Evolutionary conservation across 805 yeast genomes (phyloP).

Genomic region (Teunomyces aglyptinius): DNA sequence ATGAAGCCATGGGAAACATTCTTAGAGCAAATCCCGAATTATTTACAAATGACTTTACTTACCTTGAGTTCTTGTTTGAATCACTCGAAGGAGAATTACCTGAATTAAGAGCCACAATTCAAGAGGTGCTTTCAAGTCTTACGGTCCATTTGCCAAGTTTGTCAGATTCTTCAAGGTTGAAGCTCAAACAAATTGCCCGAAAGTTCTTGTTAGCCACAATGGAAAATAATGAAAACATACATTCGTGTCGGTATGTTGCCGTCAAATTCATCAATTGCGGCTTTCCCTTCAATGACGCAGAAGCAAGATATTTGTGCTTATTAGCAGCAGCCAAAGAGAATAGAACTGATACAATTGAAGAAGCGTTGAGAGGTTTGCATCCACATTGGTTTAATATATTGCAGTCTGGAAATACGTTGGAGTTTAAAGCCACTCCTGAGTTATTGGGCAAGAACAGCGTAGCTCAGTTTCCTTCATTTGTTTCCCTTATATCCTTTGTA

Average conservation of each 20-base stretch:
- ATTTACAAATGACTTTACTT: constrained; percentile 46
- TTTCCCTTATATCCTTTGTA: constrained; percentile 30
- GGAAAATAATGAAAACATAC: constrained; percentile 23
- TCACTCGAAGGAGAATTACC: constrained; percentile 62
- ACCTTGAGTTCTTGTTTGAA: constrained; percentile 65
- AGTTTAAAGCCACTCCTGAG: constrained; percentile 44
- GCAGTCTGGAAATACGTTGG: constrained; percentile 42
- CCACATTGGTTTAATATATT: constrained; percentile 74
- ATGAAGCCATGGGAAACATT: constrained; percentile 75
- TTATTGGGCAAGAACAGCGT: constrained; percentile 40
- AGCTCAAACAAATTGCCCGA: constrained; percentile 40
- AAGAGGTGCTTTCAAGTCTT: constrained; percentile 64
- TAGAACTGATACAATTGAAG: constrained; percentile 74
- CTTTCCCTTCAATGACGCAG: constrained; percentile 64
- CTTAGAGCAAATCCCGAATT: constrained; percentile 45
- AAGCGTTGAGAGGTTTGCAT: constrained; percentile 73
- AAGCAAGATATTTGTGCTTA: constrained; percentile 65
- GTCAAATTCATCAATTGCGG: constrained; percentile 63
- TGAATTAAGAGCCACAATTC: constrained; percentile 66
- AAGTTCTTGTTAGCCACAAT: constrained; percentile 23
- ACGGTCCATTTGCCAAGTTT: constrained; percentile 47
- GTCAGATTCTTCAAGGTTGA: constrained; percentile 33
- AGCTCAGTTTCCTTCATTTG: constrained; percentile 56
- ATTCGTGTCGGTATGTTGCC: constrained; percentile 60
- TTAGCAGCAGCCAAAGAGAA: constrained; percentile 59